Conservation (phyloP, 2,329 filamentous ascomycete species). For the Tolypocladium amazonense region DNA sequence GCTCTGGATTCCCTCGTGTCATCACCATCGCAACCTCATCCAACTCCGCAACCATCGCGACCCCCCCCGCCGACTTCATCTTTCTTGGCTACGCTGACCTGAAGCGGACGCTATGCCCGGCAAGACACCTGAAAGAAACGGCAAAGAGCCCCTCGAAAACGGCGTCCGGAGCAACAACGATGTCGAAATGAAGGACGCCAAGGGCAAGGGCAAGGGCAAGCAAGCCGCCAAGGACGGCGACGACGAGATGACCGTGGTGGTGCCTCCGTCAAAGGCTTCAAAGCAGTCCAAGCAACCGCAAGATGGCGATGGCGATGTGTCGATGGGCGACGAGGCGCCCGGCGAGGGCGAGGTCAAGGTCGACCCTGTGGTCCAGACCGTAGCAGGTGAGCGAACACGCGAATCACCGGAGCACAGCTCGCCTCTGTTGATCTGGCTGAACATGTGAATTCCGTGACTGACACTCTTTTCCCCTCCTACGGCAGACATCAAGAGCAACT, state of each 20-base stretch:
- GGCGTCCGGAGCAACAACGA: constrained; percentile 52
- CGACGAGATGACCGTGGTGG: constrained; percentile 73
- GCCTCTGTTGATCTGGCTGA: background rate
- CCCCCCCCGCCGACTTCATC: background rate
- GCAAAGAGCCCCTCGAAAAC: constrained; percentile 60
- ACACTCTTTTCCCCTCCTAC: constrained; percentile 5
- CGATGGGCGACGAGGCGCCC: constrained; percentile 53
- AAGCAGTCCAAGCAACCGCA: constrained; percentile 44
- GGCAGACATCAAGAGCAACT: constrained; percentile 90
- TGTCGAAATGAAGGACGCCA: constrained; percentile 62
- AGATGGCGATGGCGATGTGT: constrained; percentile 58
- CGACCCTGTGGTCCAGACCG: constrained; percentile 49
- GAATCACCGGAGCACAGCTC: background rate
- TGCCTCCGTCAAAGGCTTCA: constrained; percentile 58
- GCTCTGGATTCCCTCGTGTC: background rate
- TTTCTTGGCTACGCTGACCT: background rate
- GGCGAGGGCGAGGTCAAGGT: constrained; percentile 44
- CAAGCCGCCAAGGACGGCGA: constrained; percentile 56
- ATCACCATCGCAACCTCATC: background rate
- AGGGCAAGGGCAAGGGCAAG: constrained; percentile 58
- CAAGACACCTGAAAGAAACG: constrained; percentile 63
- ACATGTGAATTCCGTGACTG: background rate
- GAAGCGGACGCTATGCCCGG: constrained; percentile 47
- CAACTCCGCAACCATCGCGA: background rate
- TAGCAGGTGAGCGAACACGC: constrained; percentile 39